Percentiles rank a stretch among this genome's conserved stretches.
Evolutionary conservation across 2,329 filamentous ascomycete genomes (phyloP).

Genomic region (Apiospora hydei): DNA sequence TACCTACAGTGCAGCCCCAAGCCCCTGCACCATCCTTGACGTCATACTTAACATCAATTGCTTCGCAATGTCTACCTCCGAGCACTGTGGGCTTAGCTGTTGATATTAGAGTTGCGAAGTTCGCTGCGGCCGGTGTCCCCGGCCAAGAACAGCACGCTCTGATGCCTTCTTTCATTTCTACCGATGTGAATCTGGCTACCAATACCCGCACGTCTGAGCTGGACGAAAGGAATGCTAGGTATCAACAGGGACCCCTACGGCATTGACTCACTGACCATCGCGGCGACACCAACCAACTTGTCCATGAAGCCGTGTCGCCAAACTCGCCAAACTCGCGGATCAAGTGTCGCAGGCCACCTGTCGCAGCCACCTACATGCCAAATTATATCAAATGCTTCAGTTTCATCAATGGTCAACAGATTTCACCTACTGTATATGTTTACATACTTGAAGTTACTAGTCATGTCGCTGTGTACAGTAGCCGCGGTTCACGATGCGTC

Average conservation of each 20-base stretch:
- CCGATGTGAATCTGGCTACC: conserved; percentile 64
- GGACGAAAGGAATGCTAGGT: conserved; percentile 70
- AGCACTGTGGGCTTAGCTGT: no score
- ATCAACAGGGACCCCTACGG: conserved; percentile 51
- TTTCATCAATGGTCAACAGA: no score
- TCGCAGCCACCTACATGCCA: no score
- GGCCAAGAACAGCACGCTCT: conserved; percentile 74
- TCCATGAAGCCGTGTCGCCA: conserved; percentile 41
- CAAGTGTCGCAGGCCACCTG: no score
- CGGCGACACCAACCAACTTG: conserved; percentile 41
- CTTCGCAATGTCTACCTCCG: no score
- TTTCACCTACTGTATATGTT: no score
- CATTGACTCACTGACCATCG: conserved; percentile 54
- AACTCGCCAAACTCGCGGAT: no score
- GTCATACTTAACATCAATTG: no score
- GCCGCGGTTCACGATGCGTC: background rate
- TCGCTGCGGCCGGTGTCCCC: conserved; percentile 64
- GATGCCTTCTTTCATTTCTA: conserved; percentile 79
- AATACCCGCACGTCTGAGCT: conserved; percentile 77
- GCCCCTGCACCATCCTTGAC: no score
- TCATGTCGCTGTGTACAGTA: background rate
- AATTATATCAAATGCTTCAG: no score
- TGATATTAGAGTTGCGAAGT: conserved; percentile 51
- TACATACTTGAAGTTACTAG: background rate
- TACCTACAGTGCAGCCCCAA: no score